Conservation (phyloP, 2,329 filamentous ascomycete species). For the Fusarium transvaalense region DNA sequence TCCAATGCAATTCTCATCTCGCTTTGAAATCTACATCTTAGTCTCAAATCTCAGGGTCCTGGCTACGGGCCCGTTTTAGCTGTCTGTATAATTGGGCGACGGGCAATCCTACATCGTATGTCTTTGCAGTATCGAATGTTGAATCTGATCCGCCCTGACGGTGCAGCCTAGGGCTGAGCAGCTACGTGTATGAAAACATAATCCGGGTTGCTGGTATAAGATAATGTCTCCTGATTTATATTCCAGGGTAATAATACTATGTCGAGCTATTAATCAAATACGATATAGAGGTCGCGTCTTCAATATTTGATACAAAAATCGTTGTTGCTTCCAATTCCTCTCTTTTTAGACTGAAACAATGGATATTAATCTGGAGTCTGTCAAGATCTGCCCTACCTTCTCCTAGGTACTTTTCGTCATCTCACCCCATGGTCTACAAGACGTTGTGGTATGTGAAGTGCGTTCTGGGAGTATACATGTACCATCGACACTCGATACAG, state of each 20-base stretch:
- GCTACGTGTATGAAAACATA: background rate
- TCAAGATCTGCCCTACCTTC: background rate
- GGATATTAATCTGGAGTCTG: background rate
- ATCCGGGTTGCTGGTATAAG: constrained; percentile 10
- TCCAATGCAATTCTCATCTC: constrained; percentile 28
- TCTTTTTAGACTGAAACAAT: background rate
- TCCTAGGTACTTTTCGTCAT: background rate
- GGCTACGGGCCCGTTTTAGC: constrained; percentile 28
- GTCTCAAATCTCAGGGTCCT: constrained; percentile 18
- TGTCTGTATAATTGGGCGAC: constrained; percentile 33
- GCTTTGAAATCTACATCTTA: constrained; percentile 23
- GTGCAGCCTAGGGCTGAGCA: background rate
- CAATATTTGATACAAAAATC: background rate
- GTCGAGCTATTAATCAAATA: background rate
- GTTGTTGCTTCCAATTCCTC: background rate
- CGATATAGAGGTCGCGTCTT: background rate
- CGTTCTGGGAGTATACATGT: background rate
- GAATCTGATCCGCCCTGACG: background rate
- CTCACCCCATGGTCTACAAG: background rate
- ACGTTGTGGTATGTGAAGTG: background rate
- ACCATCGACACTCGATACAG: too few species aligned
- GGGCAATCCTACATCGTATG: constrained; percentile 30
- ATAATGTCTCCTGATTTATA: constrained; percentile 1
- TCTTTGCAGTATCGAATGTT: constrained; percentile 30
- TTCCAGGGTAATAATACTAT: constrained; percentile 4